Base-by-base conservation (phyloP, 2,329 filamentous ascomycete species). In the Tothia fuscella region DNA sequence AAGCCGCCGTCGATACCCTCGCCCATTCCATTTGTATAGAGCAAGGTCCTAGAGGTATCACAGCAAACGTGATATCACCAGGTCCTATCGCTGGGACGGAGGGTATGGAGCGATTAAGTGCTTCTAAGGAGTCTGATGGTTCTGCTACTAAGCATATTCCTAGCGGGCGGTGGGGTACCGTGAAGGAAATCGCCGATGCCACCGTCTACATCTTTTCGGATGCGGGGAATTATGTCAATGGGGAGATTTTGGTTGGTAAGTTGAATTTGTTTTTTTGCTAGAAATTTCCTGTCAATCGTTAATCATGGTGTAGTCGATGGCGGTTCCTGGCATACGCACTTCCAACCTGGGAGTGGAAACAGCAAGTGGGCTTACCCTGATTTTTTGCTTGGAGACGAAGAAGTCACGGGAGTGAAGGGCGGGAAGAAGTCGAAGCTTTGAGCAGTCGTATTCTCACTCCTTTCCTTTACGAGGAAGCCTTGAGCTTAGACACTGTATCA, bases 171-270 rank as follows among this genome's bases (percentile, higher is more conserved):
- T 77, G 78, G 60, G 91, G 89, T 5, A 74, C 74, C 1, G 76
- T 93, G 20, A 82, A 81, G 49, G 89, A 98, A 55, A 87, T 98
- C 53, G 82, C 87, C 0, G 89, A 98, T 60, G 84, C 89, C 1
- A 95, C 89, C 0, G 75, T 96, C 0, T 98, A 79, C 53, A 60
- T 96, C 42, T 91, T 43, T 56, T 83, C 82, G 34, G 83, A 93
- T 34, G 78, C 85, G 1, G 89, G 80, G 1, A 86, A 80, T 56
- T 94, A 83, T 58, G 77, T 96, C 35, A 94, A 83, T 50, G 91
- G 87, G 1, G 79, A 86, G 50, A 74, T 39, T 36, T 16, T 34
- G n/a, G 38, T 29, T n/a, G n/a, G n/a, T n/a, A n/a, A n/a, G n/a
- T n/a, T n/a, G n/a, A n/a, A n/a, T n/a, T n/a, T n/a, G 14, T 14